Evolutionary conservation across 495 filamentous ascomycete species (phyloP).

Genomic region (Penicillium silybi): DNA sequence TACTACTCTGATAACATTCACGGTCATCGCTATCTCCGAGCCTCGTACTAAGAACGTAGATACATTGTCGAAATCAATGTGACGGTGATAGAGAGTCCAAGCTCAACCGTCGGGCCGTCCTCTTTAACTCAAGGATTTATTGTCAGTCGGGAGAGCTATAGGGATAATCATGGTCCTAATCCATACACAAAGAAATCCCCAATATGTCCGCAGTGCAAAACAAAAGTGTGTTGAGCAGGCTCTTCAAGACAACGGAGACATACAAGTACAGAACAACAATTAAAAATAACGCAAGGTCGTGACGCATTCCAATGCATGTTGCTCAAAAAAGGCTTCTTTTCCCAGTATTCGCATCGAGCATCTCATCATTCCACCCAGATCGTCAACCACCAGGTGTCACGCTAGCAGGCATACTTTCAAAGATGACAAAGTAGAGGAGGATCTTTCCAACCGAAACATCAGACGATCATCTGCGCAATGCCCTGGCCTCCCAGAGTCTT

Average conservation of each 20-base stretch:
- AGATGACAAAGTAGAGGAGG: background rate
- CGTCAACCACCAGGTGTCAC: background rate
- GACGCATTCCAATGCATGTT: conserved; percentile 25
- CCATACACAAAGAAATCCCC: conserved; percentile 7
- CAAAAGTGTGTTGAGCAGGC: conserved; percentile 5
- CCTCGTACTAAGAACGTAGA: too few species aligned
- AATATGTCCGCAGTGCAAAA: conserved; percentile 12
- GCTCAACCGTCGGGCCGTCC: background rate
- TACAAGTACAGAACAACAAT: conserved; percentile 26
- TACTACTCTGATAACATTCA: too few species aligned
- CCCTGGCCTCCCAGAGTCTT: conserved; percentile 95
- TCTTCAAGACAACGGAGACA: conserved; percentile 10
- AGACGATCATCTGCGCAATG: conserved; percentile 98
- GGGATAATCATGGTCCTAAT: background rate
- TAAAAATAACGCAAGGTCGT: conserved; percentile 17
- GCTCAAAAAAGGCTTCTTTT: conserved; percentile 7
- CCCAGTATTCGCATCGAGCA: conserved; percentile 20
- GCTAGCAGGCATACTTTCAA: background rate
- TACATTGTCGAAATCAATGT: too few species aligned
- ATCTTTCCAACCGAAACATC: conserved; percentile 6
- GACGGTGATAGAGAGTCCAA: background rate
- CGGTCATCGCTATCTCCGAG: too few species aligned
- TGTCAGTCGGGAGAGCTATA: background rate
- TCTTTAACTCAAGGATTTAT: background rate
- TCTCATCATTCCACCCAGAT: conserved; percentile 17